Base-by-base conservation (phyloP, 1,139 yeast species). In the Pichia sp. region DNA sequence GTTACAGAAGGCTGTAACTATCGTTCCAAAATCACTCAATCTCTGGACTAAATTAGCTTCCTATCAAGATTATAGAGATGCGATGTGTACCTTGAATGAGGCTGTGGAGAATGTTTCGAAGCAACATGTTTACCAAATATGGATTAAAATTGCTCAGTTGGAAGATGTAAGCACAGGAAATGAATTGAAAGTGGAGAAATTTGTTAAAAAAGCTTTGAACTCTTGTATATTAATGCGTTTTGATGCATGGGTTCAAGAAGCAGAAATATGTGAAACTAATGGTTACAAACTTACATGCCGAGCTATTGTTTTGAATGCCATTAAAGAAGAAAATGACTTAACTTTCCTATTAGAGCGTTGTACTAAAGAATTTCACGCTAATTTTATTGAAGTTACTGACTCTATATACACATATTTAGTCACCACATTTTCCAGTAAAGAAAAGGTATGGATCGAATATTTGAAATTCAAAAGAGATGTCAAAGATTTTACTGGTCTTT, bases 141-240 rank as follows among this genome's bases (percentile, higher is more conserved):
- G 95, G 93, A 62, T 85, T 1, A 68, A 80, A 0, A 89, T 88
- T 1, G 72, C 79, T 1, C 73, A 78, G 45, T 57, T 86, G 14
- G 95, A 86, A 59, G 95, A 85, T 54, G 66, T 72, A 39, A 56
- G 58, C 1, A 60, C 68, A 2, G 64, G 59, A 7, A 62, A 65
- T 20, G 70, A 70, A 42, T 52, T 71, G 2, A 71, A 70, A 45
- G 63, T 78, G 20, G 58, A 52, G 7, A 67, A 63, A 43, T 52
- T 80, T 34, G 55, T 84, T 38, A 63, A 59, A 8, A 74, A 74
- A 47, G 89, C 84, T 5, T 61, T 67, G 30, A 74, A 75, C 36
- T 57, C 67, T 22, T 58, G 58, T 9, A 51, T 50, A 0, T 52
- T 57, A 20, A 58, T 59, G 2, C 53, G 58, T 23, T 59, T 60